These are phyloP conservation scores for Apiospora sp. DNA, from an alignment of 2,329 filamentous ascomycete species.

Conservation along the genomic window DNA sequence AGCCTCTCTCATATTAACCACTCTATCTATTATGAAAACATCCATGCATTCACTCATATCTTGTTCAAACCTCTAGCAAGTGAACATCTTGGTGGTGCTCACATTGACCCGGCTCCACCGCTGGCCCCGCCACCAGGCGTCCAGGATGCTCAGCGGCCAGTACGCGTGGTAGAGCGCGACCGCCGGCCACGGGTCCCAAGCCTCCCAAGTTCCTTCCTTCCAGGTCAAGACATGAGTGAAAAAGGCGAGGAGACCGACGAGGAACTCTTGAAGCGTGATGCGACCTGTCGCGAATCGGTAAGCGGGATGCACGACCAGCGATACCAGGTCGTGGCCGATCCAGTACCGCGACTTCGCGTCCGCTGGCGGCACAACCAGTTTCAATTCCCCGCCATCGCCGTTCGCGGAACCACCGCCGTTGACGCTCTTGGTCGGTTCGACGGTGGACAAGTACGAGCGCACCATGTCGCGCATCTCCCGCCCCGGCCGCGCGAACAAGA, in stretches of 20 bases:
- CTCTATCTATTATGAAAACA: too few relatives aligned
- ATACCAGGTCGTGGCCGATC: slow-evolving; percentile 71
- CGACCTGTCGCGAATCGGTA: slow-evolving; percentile 43
- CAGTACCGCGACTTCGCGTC: slow-evolving; percentile 59
- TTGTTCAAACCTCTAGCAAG: neutral
- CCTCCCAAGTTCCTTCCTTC: slow-evolving; percentile 62
- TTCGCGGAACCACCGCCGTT: neutral
- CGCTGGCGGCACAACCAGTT: slow-evolving; percentile 34
- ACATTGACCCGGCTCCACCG: slow-evolving; percentile 74
- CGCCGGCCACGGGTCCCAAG: slow-evolving; percentile 64
- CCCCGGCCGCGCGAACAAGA: slow-evolving; percentile 60
- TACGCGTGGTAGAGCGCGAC: slow-evolving; percentile 65
- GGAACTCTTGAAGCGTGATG: slow-evolving; percentile 31
- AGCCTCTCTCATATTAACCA: neutral
- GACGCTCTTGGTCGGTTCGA: slow-evolving; percentile 36
- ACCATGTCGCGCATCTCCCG: slow-evolving; percentile 54
- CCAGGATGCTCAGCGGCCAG: slow-evolving; percentile 60
- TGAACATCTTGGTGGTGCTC: slow-evolving; percentile 61
- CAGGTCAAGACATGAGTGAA: slow-evolving; percentile 53
- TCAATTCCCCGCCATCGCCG: slow-evolving; percentile 22
- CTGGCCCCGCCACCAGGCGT: slow-evolving; percentile 51
- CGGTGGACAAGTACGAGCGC: slow-evolving; percentile 59
- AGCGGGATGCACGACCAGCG: slow-evolving; percentile 55
- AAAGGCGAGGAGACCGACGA: slow-evolving; percentile 41
- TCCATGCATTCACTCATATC: neutral